Base-by-base conservation (phyloP, 148 eudicot genomes). In the Spergularia bocconei region DNA sequence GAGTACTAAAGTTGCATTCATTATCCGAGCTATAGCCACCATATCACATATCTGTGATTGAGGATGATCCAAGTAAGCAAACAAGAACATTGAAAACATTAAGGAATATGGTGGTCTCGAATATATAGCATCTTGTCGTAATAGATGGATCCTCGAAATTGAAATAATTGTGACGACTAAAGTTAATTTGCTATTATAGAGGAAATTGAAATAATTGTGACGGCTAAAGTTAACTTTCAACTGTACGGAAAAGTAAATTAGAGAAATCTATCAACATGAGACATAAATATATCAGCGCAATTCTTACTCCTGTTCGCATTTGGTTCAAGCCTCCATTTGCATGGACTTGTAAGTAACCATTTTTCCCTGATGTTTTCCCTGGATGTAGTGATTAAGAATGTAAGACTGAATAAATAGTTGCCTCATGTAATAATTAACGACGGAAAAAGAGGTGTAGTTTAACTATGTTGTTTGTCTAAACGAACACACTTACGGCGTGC, bases 311-410 rank as follows among this genome's bases (percentile, higher is more conserved):
- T 13, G 84, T 83, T 81, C 83, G 82, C 88, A 87, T 87, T 33
- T 87, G 92, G 65, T 87, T 89, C 57, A 89, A 73, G 58, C 92
- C 92, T 2, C 92, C 92, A 68, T 87, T 89, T 1, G 92, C 88
- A 66, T 89, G 85, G 59, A 85, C 81, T 8, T 79, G 82, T 70
- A 89, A 54, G 63, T 89, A 89, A 11, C 92, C 92, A 80, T 86
- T 79, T 19, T 78, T 74, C 17, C 63, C 39, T 10, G 48, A 19
- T 19, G 33, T 7, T 25, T 75, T 70, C 4, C 72, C 87, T 85
- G 77, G 17, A 78, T 61, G 53, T 52, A 67, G 36, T 11, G 4
- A 33, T n/a, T n/a, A n/a, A n/a, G n/a, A n/a, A n/a, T n/a, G 2
- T 11, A 41, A 7, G 11, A 62, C 21, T 5, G 59, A 16, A 48